Conservation (phyloP, 805 yeast species). For the Sugiyamaella qingdaonensis region DNA sequence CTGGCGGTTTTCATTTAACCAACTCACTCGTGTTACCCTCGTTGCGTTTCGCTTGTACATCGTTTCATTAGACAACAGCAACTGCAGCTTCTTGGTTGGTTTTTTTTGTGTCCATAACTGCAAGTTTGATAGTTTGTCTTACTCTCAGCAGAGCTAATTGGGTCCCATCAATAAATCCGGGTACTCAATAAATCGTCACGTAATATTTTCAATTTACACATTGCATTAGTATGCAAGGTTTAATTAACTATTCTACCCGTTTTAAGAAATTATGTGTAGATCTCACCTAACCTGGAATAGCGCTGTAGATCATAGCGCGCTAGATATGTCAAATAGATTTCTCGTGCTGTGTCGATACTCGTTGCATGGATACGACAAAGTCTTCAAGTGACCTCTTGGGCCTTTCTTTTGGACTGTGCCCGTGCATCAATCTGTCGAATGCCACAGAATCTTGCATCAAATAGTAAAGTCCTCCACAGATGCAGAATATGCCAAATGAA, state of each 20-base stretch:
- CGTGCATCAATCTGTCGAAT: conserved; percentile 56
- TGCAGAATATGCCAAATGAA: conserved; percentile 96
- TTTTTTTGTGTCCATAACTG: too few relatives aligned
- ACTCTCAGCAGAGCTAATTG: too few relatives aligned
- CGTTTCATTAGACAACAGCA: too few relatives aligned
- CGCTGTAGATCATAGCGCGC: not conserved
- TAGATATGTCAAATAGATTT: conserved; percentile 38
- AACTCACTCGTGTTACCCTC: too few relatives aligned
- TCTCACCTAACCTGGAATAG: not conserved
- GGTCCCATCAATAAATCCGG: too few relatives aligned
- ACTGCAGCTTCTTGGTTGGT: too few relatives aligned
- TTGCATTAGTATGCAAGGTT: not conserved
- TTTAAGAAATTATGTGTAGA: not conserved
- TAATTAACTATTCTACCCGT: not conserved
- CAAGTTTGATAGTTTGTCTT: too few relatives aligned
- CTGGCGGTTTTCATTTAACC: too few relatives aligned
- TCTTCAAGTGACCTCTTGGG: conserved; percentile 51
- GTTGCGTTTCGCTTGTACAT: too few relatives aligned
- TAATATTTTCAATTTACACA: not conserved
- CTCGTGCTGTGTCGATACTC: conserved; percentile 64
- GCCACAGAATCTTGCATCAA: conserved; percentile 59
- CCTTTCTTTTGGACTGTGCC: conserved; percentile 41
- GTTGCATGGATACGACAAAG: conserved; percentile 59
- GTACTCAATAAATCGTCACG: not conserved
- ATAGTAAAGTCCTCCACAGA: conserved; percentile 95